A percentile compares a stretch with the other conserved stretches of the same genome.
These are phyloP conservation scores for Lepidium campestre DNA, from an alignment of 441 rosid genomes.

Conservation along the genomic window DNA sequence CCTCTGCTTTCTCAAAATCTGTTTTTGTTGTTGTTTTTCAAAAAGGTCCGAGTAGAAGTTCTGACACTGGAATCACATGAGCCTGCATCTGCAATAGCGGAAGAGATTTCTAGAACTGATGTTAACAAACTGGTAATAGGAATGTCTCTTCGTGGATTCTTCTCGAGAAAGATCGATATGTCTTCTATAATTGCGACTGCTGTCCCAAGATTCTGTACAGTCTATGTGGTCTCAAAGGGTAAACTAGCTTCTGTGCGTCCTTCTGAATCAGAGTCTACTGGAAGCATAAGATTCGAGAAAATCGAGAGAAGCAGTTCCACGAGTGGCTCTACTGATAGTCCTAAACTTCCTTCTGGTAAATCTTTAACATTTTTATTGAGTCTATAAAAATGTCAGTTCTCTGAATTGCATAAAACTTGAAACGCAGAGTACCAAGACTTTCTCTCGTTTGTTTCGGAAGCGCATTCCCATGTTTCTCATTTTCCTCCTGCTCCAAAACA, in stretches of 20 bases:
- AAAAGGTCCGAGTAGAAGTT: slow-evolving; percentile 59
- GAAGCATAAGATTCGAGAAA: slow-evolving; percentile 41
- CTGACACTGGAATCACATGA: slow-evolving; percentile 57
- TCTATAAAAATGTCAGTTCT: not conserved
- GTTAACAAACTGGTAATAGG: slow-evolving; percentile 81
- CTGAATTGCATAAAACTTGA: not conserved
- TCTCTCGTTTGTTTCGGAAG: slow-evolving; percentile 23
- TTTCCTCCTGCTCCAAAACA: not conserved
- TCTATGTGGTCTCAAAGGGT: slow-evolving; percentile 74
- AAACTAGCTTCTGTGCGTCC: slow-evolving; percentile 76
- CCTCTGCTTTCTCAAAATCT: not conserved
- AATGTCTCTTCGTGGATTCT: slow-evolving; percentile 57
- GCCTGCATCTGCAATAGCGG: slow-evolving; percentile 64
- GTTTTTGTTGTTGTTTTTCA: too few species aligned
- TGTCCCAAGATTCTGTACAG: slow-evolving; percentile 70
- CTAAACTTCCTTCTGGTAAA: slow-evolving; percentile 49
- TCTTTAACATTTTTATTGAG: not conserved
- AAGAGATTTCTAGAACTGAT: slow-evolving; percentile 46
- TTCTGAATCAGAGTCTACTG: slow-evolving; percentile 62
- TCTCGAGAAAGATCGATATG: slow-evolving; percentile 39
- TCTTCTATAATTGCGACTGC: slow-evolving; percentile 60
- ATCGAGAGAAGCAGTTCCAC: slow-evolving; percentile 43
- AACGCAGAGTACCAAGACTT: slow-evolving; percentile 24
- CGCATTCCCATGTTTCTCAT: slow-evolving; percentile 22
- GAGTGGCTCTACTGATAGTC: slow-evolving; percentile 37